Conservation (phyloP, 148 eudicot genomes). For the Chenopodium formosanum region DNA sequence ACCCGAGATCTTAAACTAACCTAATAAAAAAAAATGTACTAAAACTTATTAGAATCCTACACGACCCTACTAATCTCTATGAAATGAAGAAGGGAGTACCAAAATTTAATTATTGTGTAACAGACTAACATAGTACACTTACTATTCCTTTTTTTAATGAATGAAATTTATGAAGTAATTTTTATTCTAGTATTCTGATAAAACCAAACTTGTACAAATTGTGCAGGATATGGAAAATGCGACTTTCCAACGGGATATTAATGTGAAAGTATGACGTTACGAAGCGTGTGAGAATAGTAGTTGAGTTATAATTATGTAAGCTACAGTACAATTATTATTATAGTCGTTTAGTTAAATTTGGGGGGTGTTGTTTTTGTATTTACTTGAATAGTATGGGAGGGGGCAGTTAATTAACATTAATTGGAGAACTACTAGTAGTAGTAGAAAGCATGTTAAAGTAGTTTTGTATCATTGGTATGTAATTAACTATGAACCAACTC, state of each 20-base stretch:
- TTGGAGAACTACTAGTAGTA: not conserved
- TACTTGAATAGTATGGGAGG: not conserved
- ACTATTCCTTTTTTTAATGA: not conserved
- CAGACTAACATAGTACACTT: not conserved
- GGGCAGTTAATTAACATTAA: conserved; percentile 7
- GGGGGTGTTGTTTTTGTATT: conserved; percentile 15
- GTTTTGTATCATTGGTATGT: not conserved
- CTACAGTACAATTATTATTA: not conserved
- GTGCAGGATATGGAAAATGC: conserved; percentile 64
- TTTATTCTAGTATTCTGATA: not conserved
- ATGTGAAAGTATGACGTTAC: not conserved
- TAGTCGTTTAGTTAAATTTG: not conserved
- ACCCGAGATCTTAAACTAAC: no score
- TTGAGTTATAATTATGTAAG: not conserved
- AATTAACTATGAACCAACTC: not conserved
- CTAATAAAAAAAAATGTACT: no score
- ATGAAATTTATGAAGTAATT: not conserved
- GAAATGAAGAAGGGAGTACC: not conserved
- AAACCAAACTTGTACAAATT: not conserved
- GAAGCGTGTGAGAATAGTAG: not conserved
- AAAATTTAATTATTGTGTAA: no score
- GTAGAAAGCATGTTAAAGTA: not conserved
- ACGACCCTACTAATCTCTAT: not conserved
- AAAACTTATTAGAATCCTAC: no score
- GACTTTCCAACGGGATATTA: conserved; percentile 57